phyloP scores from a whole-genome alignment of 1,284 basidiomycete species.

The Rhodofomes roseus region DNA sequence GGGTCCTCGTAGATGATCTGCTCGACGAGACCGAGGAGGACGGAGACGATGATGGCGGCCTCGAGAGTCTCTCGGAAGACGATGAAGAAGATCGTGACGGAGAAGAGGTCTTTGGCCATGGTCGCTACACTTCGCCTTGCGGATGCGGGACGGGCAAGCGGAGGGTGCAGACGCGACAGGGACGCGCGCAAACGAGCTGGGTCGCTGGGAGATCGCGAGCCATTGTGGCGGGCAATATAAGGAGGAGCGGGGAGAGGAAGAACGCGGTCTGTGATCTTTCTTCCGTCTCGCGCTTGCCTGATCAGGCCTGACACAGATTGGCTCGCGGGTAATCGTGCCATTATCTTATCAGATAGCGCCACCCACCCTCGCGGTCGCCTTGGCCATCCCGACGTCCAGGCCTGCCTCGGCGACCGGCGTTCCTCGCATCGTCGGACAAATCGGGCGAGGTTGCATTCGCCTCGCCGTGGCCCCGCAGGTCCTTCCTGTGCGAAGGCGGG shows the following conservation, averaged over 20 bases:
- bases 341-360: constrained; percentile 12
- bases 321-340: neutral
- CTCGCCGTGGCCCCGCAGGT: no score
- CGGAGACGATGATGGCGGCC: constrained; percentile 85
- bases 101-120: constrained; percentile 69
- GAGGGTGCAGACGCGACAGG: constrained; percentile 9
- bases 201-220: neutral
- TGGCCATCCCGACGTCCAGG: neutral
- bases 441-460: neutral
- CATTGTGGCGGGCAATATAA: constrained; percentile 1
- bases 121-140: constrained; percentile 11
- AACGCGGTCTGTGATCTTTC: neutral
- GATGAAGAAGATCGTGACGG: constrained; percentile 84
- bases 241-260: neutral
- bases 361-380: neutral
- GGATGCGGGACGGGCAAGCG: constrained; percentile 13
- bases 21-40: constrained; percentile 81
- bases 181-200: neutral
- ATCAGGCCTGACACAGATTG: neutral
- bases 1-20: constrained; percentile 61
- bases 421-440: neutral
- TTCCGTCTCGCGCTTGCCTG: neutral
- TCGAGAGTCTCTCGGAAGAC: constrained; percentile 89
- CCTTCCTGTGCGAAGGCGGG: neutral
- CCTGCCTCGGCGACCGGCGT: no score